Base-by-base conservation (phyloP, 306 rosid species). In the Sicyos baderoa region DNA sequence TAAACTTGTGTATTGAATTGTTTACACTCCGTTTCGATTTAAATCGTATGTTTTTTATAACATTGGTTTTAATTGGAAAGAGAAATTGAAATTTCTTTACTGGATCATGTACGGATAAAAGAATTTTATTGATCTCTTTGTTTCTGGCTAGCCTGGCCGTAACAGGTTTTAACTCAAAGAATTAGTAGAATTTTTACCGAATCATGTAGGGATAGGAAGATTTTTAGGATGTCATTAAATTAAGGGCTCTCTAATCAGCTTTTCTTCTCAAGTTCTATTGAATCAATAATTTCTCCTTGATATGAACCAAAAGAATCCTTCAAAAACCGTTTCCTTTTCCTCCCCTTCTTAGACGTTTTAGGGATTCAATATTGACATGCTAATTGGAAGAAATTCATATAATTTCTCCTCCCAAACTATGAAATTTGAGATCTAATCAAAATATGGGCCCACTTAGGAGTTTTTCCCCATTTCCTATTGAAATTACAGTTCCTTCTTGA, bases 231-330 rank as follows among this genome's bases (percentile, higher is more conserved):
- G 29, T 63, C 17, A 63, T 0, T 63, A 63, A 63, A 18, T 10
- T 40, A 37, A 18, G 50, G 68, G 50, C 68, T 17, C 25, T 37
- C 16, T 35, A 37, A 35, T 4, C 6, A 42, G 52, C 19, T 19
- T 63, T 37, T 42, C 32, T 42, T 40, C 27, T 13, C 69, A 11
- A 63, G 6, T 18, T 19, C 15, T 42, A 18, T 42, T 18, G 32
- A 40, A 37, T 15, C 44, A 18, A 18, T 0, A 63, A 42, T 14
- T 63, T 23, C 69, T 61, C 10, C 49, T 40, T 10, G 50, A 62
- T 62, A 17, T n/a, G 50, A 18, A 62, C 68, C 68, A 37, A 62
- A 17, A 9, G 27, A 62, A 37, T 37, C 51, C 51, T 62, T 37
- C 35, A 5, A 29, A 5, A 3, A 5, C 2, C 4, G 35, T 29